Evolutionary conservation across 805 yeast species (phyloP), one percentile per base, ranked within the genome.

Genomic region (Cyberlindnera suaveolens): DNA sequence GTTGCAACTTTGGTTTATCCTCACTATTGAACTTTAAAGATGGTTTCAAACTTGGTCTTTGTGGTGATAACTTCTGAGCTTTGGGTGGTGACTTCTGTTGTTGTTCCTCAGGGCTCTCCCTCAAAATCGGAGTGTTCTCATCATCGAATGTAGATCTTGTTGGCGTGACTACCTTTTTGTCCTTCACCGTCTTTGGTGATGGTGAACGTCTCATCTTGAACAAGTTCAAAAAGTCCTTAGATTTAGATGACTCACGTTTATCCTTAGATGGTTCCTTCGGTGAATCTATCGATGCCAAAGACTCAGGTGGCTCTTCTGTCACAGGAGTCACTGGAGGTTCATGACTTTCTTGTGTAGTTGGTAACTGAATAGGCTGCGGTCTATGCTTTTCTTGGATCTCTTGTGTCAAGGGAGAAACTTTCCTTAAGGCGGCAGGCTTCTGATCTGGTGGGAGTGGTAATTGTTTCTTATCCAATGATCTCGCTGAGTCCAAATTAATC

Each of bases 181-280:
- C 49, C 31, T 46, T 44, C 7, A 31, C 5, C 2, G 33, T 18
- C 39, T 52, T 52, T 29, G 57, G 52, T 1, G 56, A 47, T n/a
- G 50, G 42, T 3, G 58, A 49, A 31, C 57, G 47, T 34, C 53
- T 56, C 58, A 45, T 56, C 36, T 56, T 56, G 48, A 57, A 57
- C 45, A 56, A 40, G 36, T 51, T 57, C 17, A 57, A 33, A 31
- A 57, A 53, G 7, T 55, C 59, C 36, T 56, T 56, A 3, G 57
- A 52, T 41, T 53, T 55, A 3, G 54, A 50, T 41, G 27, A 23
- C 11, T 47, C 49, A 23, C 43, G 45, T 19, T 41, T 39, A 34
- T 34, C 44, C 20, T 40, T 42, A 11, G 36, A 13, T 18, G 38
- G 37, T 15, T 41, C 38, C 18, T 38, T 38, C 13, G 40, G 34